Evolutionary conservation across 108 stramenopile species (phyloP).

Genomic region (Stephanodiscus triporus): DNA sequence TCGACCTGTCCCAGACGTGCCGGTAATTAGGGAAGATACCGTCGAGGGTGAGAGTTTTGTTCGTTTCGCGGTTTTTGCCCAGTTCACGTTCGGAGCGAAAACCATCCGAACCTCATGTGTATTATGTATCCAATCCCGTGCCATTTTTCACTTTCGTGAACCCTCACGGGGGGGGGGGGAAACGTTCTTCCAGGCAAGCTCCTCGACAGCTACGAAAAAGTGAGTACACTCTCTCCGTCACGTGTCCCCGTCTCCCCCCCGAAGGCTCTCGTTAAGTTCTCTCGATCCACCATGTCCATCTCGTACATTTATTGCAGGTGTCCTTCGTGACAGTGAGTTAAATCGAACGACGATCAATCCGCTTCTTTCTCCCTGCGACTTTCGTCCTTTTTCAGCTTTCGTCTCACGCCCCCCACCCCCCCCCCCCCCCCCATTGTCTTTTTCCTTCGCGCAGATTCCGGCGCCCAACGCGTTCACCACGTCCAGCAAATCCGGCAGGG

Average conservation of each 20-base stretch:
- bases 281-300: not conserved
- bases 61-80: too few relatives aligned
- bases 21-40: conserved; percentile 57
- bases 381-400: not conserved
- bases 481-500: conserved; percentile 37
- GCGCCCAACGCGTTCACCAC: conserved; percentile 60
- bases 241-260: not conserved
- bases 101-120: too few relatives aligned
- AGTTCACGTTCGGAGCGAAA: too few relatives aligned
- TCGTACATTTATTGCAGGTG: not conserved
- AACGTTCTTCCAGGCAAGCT: conserved; percentile 40
- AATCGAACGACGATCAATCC: not conserved
- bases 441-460: conserved; percentile 35
- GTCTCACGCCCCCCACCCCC: not conserved
- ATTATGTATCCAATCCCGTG: not conserved
- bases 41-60: conserved; percentile 51
- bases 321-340: conserved; percentile 12
- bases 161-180: too few relatives aligned
- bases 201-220: conserved; percentile 44
- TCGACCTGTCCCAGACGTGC: conserved; percentile 34
- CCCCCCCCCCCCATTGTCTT: not conserved
- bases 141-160: not conserved
- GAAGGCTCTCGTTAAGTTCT: not conserved
- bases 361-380: not conserved
- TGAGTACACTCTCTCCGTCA: too few relatives aligned